Base-by-base conservation (phyloP, 495 filamentous ascomycete species). In the Aspergillus steynii region DNA sequence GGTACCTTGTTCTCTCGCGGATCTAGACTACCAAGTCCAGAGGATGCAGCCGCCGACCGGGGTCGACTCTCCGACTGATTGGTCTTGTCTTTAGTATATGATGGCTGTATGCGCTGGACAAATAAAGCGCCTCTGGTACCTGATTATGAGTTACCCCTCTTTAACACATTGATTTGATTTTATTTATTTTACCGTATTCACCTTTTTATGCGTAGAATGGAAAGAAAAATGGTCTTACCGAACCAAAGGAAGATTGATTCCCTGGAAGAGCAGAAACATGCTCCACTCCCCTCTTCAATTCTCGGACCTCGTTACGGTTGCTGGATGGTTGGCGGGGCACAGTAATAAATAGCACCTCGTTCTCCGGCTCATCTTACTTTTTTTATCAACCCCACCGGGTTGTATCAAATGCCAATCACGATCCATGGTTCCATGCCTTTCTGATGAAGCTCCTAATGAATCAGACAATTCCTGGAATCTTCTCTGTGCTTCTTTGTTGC, bases 381-480 rank as follows among this genome's bases (percentile, higher is more conserved):
- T 60, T 53, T 56, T 50, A 60, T 42, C 55, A 52, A 55, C 58
- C 61, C 65, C 65, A 65, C 60, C 37, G 29, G 27, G 55, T 57
- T 55, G 65, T 63, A 59, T 67, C 58, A 63, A 45, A 45, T 55
- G 53, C 46, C 32, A 29, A 29, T 37, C 28, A 10, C 32, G 53
- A 55, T 45, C 53, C 53, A 45, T 55, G 53, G 53, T 55, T 20
- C n/a, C 14, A 46, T 10, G 29, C 14, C 25, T 42, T 26, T 42
- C 29, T 2, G 31, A 55, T 55, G 14, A 15, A 15, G 31, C 29
- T 29, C 10, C 15, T 12, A 29, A 29, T 54, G 14, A n/a, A 27
- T 26, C 27, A 42, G 9, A 14, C 37, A 42, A 42, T 37, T 31
- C 3, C 32, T 55, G 37, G 37, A 42, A 42, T 42, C 7, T 42